Percentiles rank a stretch among this genome's conserved stretches.
These are phyloP conservation scores for Stylonectria norvegica DNA, from an alignment of 2,329 filamentous ascomycete species.

Conservation along the genomic window DNA sequence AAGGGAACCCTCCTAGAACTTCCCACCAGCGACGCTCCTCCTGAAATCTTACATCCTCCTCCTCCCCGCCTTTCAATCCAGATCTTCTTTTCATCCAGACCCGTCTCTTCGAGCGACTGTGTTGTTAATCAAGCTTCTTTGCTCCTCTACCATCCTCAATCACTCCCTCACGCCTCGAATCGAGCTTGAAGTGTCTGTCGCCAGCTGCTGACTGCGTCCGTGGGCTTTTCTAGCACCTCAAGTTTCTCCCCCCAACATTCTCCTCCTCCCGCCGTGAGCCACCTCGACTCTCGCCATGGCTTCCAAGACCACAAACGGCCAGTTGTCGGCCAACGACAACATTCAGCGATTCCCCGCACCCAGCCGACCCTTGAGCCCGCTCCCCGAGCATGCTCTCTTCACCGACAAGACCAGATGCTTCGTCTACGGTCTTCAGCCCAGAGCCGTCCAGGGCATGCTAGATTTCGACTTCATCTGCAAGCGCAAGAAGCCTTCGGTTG, in stretches of 20 bases:
- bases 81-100: constrained; percentile 16
- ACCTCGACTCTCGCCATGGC: constrained; percentile 46
- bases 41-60: constrained; percentile 29
- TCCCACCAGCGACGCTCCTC: constrained; percentile 23
- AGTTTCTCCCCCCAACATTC: constrained; percentile 7
- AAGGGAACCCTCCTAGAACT: too few relatives aligned
- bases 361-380: constrained; percentile 86
- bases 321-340: constrained; percentile 89
- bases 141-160: constrained; percentile 18
- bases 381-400: constrained; percentile 87
- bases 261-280: constrained; percentile 17
- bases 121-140: constrained; percentile 19
- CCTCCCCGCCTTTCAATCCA: constrained; percentile 10
- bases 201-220: constrained; percentile 20
- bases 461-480: constrained; percentile 99
- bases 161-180: constrained; percentile 27
- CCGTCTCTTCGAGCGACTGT: constrained; percentile 21
- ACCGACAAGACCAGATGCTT: constrained; percentile 99
- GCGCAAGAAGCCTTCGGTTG: constrained; percentile 90
- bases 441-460: constrained; percentile 88
- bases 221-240: constrained; percentile 20
- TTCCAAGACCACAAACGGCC: constrained; percentile 49
- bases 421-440: constrained; percentile 97
- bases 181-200: constrained; percentile 26
- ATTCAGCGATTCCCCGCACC: constrained; percentile 94